These are phyloP conservation scores for Ambrosiella cleistominuta DNA, from an alignment of 2,329 filamentous ascomycete species.

Conservation along the genomic window DNA sequence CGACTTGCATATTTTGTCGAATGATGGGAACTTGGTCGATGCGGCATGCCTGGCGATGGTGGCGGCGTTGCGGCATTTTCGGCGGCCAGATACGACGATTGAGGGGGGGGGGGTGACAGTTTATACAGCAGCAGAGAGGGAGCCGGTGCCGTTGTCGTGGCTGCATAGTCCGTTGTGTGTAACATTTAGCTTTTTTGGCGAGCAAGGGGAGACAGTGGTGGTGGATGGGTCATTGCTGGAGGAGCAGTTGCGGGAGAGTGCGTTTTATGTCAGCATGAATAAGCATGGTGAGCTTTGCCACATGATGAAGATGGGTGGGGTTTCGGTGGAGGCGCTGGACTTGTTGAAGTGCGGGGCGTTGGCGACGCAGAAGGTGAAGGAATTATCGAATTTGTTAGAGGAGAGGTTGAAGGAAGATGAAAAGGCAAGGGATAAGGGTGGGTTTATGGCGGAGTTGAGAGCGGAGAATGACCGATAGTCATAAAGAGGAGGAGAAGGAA, in stretches of 20 bases:
- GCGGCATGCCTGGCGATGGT: conserved; percentile 73
- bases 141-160: conserved; percentile 78
- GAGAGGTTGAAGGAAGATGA: conserved; percentile 58
- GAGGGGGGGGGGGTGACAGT: conserved; percentile 72
- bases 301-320: conserved; percentile 76
- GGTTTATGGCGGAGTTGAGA: conserved; percentile 57
- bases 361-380: conserved; percentile 64
- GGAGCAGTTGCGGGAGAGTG: conserved; percentile 57
- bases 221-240: conserved; percentile 58
- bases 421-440: conserved; percentile 60
- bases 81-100: conserved; percentile 74
- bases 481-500: conserved; percentile 1
- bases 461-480: conserved; percentile 60
- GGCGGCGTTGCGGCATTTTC: conserved; percentile 77
- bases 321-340: conserved; percentile 59
- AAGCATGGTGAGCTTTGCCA: conserved; percentile 80
- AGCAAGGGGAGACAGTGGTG: conserved; percentile 45
- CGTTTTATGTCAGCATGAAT: conserved; percentile 72
- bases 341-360: conserved; percentile 60
- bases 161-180: conserved; percentile 84
- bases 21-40: conserved; percentile 82
- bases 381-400: conserved; percentile 58
- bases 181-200: conserved; percentile 67
- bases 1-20: conserved; percentile 78
- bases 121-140: conserved; percentile 68